Evolutionary conservation across 257 asterid genomes (phyloP).

Genomic region (Solanum tarapatanum): DNA sequence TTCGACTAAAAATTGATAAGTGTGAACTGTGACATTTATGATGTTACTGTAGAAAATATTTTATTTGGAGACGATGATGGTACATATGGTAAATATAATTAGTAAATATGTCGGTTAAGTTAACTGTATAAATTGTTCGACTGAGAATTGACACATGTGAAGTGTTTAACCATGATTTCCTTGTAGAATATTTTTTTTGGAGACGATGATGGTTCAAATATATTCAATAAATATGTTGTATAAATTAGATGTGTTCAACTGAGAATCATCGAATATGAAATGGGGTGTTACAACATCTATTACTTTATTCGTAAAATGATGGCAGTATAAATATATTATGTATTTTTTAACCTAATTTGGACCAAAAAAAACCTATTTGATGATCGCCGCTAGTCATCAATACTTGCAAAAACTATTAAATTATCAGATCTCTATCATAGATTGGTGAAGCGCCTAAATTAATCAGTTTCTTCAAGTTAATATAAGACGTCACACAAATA

Average conservation of each 20-base stretch:
- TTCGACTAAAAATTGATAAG: no score
- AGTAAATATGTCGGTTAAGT: neutral
- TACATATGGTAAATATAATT: neutral
- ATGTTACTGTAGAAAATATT: neutral
- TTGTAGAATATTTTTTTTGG: neutral
- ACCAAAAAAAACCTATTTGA: neutral
- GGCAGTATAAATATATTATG: neutral
- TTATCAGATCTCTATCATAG: neutral
- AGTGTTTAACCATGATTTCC: rapidly evolving
- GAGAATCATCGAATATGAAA: neutral
- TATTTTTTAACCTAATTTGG: neutral
- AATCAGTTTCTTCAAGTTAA: neutral
- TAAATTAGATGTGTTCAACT: neutral
- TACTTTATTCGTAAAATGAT: neutral
- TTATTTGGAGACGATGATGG: neutral
- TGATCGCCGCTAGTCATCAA: neutral
- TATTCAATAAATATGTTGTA: neutral
- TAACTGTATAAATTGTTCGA: neutral
- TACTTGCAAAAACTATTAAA: neutral
- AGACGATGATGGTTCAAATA: neutral
- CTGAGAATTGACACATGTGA: neutral
- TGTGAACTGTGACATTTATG: neutral
- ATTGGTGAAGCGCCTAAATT: neutral
- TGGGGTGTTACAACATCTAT: neutral
- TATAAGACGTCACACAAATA: neutral